Evolutionary conservation across 164 flowering plant genomes (phyloP), one percentile per base, ranked within the genome.

Genomic region (Stephania cephalantha): DNA sequence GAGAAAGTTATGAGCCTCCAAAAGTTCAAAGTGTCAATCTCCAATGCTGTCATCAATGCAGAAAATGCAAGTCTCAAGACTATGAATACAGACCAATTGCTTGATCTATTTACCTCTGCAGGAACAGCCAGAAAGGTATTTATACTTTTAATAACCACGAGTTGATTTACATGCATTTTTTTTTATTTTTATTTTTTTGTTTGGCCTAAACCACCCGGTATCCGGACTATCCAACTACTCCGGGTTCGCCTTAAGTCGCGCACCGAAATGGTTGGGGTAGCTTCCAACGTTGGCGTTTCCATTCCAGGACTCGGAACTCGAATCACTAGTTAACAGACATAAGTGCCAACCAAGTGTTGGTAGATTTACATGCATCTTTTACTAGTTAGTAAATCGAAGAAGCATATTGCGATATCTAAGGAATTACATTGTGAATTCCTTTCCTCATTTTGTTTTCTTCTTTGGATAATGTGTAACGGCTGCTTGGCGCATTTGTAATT

Each of bases 1-100:
- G 99, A 96, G 85, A 96, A 91, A 83, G 96, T 94, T 45, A 96
- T 96, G 99, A 92, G 91, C 82, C 92, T 96, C 71, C 99, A 96
- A 76, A 91, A 77, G 83, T 96, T 96, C 84, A 96, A 96, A 86
- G 74, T 96, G 8, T 90, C 98, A 3, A 85, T 96, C 70, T 98
- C 99, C 42, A 91, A 90, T 85, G 84, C 98, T 46, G 88, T 96
- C 64, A 96, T 96, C 61, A 96, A 96, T 86, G 86, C 97, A 17
- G 99, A 96, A 45, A 96, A 96, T 84, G 89, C 97, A 5, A 96
- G 99, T 83, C 78, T 94, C 83, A 94, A 90, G 79, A 90, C 99
- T 42, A 96, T 94, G 99, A 92, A 96, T 78, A 96, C 99, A 7
- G 97, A 90, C 70, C 99, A 96, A 81, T 86, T 96, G 81, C 98